Percentiles rank a stretch among this genome's conserved stretches.
Conservation (phyloP, 2,329 filamentous ascomycete species). For the Tolypocladium endophyticum region DNA sequence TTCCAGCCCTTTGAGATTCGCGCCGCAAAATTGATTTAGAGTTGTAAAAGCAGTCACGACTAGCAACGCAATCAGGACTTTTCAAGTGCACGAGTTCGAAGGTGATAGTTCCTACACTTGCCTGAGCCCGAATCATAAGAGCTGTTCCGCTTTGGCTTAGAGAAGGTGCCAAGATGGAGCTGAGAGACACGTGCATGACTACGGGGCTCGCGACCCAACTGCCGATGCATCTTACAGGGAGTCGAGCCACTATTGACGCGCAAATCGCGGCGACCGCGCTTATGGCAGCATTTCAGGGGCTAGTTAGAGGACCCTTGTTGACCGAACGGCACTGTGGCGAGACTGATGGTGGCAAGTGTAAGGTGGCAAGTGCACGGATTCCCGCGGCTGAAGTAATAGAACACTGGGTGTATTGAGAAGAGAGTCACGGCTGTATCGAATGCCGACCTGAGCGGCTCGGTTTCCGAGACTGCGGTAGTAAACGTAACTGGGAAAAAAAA, state of each 20-base stretch:
- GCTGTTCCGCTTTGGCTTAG: too few species aligned
- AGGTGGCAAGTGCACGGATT: neutral
- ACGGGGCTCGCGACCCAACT: neutral
- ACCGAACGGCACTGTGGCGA: neutral
- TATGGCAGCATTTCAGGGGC: neutral
- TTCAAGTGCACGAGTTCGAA: too few species aligned
- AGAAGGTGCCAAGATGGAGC: neutral
- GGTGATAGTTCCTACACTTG: too few species aligned
- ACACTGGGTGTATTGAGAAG: neutral
- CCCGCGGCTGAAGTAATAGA: neutral
- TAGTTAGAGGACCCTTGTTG: too few species aligned
- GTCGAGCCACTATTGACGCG: neutral
- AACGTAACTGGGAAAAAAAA: too few species aligned
- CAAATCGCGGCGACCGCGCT: neutral
- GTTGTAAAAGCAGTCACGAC: too few species aligned
- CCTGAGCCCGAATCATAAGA: too few species aligned
- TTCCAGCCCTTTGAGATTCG: too few species aligned
- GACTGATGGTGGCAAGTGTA: neutral
- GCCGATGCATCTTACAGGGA: too few species aligned
- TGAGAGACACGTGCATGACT: neutral
- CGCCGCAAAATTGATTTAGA: neutral
- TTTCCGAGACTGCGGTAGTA: neutral
- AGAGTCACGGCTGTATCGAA: neutral
- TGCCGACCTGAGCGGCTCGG: neutral
- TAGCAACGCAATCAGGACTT: too few species aligned